A percentile compares a stretch with the other conserved stretches of the same genome.
Conservation (phyloP, 495 filamentous ascomycete species). For the Lepidopterella palustris region DNA sequence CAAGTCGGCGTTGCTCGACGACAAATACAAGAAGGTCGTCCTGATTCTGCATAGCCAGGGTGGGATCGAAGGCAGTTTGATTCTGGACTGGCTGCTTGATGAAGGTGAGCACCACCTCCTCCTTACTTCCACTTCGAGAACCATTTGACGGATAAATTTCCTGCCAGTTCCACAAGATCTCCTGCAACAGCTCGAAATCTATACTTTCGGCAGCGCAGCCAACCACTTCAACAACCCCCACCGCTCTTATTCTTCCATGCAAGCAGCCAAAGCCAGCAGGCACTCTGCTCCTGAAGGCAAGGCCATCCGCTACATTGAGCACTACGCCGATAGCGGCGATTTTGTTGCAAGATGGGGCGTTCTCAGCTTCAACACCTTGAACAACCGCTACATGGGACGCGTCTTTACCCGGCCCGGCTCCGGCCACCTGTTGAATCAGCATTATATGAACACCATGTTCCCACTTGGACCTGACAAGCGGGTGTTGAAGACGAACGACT, state of each 20-base stretch:
- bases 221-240: constrained; percentile 86
- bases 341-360: constrained; percentile 73
- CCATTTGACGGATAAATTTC: not conserved
- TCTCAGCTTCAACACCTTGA: constrained; percentile 54
- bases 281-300: constrained; percentile 27
- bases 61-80: constrained; percentile 65
- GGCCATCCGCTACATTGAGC: constrained; percentile 69
- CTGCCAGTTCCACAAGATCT: constrained; percentile 52
- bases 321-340: constrained; percentile 73
- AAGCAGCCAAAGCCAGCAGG: not conserved
- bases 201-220: constrained; percentile 78
- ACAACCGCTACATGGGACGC: constrained; percentile 63
- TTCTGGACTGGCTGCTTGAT: constrained; percentile 72
- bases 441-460: constrained; percentile 82
- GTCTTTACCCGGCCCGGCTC: constrained; percentile 59
- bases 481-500: constrained; percentile 42
- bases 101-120: constrained; percentile 38
- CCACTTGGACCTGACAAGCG: constrained; percentile 40
- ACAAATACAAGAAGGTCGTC: constrained; percentile 60
- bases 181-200: constrained; percentile 67
- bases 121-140: too few species aligned
- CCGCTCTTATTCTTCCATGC: constrained; percentile 32
- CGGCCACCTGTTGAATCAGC: constrained; percentile 73
- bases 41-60: constrained; percentile 79
- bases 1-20: constrained; percentile 53